Conservation (phyloP, 1,139 yeast genomes). For the Pichia sorboxylosa region DNA sequence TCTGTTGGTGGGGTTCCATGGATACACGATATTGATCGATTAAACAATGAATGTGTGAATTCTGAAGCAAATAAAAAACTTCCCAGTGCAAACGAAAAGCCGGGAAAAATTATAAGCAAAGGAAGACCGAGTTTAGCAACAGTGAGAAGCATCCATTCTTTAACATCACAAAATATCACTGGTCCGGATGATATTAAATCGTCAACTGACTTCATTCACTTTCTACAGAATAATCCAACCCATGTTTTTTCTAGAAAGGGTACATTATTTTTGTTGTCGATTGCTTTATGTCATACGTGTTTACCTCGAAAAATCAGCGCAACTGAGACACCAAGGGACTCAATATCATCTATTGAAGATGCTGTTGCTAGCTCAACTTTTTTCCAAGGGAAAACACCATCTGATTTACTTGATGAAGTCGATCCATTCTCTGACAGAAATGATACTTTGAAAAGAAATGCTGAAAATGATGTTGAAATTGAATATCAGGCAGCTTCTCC, state of each 20-base stretch:
- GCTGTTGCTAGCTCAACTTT: neutral
- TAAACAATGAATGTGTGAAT: no score
- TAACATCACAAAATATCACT: slow-evolving; percentile 5
- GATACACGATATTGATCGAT: slow-evolving; percentile 67
- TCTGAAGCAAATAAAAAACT: no score
- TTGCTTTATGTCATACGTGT: slow-evolving; percentile 87
- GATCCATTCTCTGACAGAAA: neutral
- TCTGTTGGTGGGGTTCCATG: slow-evolving; percentile 83
- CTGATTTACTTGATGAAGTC: slow-evolving; percentile 1
- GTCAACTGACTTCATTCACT: slow-evolving; percentile 52
- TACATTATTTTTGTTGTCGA: slow-evolving; percentile 62
- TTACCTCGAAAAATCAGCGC: slow-evolving; percentile 43
- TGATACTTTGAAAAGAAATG: no score
- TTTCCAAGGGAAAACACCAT: slow-evolving; percentile 4
- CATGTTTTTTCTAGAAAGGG: slow-evolving; percentile 62
- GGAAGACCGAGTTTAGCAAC: slow-evolving; percentile 47
- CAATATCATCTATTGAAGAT: slow-evolving; percentile 13
- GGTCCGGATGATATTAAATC: slow-evolving; percentile 26
- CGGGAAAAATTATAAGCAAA: slow-evolving; percentile 26
- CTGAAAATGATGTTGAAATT: slow-evolving; percentile 34
- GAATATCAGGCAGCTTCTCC: slow-evolving; percentile 92
- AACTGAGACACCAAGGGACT: slow-evolving; percentile 8
- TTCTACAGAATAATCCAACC: slow-evolving; percentile 62
- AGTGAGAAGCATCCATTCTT: slow-evolving; percentile 19
- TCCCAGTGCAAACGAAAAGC: slow-evolving; percentile 9